A percentile compares a stretch with the other conserved stretches of the same genome.
Conservation (phyloP, 1,284 basidiomycete species). For the Pulveroboletus sp. region DNA sequence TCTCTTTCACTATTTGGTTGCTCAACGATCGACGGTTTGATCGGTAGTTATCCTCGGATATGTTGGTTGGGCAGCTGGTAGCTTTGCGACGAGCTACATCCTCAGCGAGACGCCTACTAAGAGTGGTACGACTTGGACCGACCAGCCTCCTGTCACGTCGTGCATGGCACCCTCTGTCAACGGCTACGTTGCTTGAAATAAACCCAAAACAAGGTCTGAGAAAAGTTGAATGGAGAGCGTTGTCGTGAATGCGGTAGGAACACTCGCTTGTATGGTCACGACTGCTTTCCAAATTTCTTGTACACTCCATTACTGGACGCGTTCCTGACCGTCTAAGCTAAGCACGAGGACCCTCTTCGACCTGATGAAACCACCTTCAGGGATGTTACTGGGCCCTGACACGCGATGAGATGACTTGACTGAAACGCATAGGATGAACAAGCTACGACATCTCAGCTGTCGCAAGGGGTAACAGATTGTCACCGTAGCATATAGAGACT, state of each 20-base stretch:
- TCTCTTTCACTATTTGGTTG: not conserved
- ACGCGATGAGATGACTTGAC: no score
- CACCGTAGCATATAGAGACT: no score
- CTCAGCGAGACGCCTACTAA: slow-evolving; percentile 16
- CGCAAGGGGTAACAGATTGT: no score
- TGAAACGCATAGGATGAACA: no score
- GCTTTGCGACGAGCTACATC: slow-evolving; percentile 7
- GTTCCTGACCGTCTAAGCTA: not conserved
- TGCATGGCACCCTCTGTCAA: slow-evolving; percentile 17
- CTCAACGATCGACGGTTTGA: not conserved
- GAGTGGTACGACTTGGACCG: slow-evolving; percentile 10
- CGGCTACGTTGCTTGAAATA: not conserved
- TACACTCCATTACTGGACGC: not conserved
- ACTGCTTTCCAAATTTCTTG: not conserved
- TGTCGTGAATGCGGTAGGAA: not conserved
- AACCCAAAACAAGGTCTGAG: no score
- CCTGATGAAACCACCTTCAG: no score
- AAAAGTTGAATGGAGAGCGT: no score
- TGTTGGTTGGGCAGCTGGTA: slow-evolving; percentile 14
- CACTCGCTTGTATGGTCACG: not conserved
- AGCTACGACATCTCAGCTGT: no score
- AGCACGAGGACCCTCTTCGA: no score
- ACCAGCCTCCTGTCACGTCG: slow-evolving; percentile 8
- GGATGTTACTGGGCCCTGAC: no score
- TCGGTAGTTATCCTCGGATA: slow-evolving; percentile 18